Evolutionary conservation across 768 basidiomycete species (phyloP), one percentile per base, ranked within the genome.

Genomic region (Tricholoma saponaceum): DNA sequence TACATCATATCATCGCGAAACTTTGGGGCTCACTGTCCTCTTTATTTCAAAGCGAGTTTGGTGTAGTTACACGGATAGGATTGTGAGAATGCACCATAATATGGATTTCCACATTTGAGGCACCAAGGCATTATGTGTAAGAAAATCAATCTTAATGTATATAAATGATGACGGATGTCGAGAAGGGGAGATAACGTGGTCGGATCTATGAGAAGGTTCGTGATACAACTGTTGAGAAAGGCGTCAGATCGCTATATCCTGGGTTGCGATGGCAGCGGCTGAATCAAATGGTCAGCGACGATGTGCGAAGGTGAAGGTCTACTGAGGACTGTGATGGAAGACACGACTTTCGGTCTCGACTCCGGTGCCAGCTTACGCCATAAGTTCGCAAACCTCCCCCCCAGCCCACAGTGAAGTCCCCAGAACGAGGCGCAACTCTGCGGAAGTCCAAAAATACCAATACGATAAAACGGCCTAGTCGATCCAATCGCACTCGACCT

Each of bases 361-460:
- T 22, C 25, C 46, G 18, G 26, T 51, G 26, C 22, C 46, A 23
- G 10, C n/a, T 6, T 9, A 32, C 12, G 39, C 26, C n/a, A 23
- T 18, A 18, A n/a, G 26, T 22, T 5, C 33, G 25, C 16, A 28
- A 18, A 33, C 53, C 39, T 39, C 26, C n/a, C 41, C 37, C 28
- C 37, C 53, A 28, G 10, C 22, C 44, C 14, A 39, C 22, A 37
- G 37, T 23, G 33, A 10, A 52, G 52, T 33, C 22, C 26, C 37
- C 52, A 53, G 23, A 26, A 41, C 22, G 55, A 56, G 51, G 57
- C 54, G 55, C 61, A 63, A 62, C 63, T 70, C 64, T 64, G 64
- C 64, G 47, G 62, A 65, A 66, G 60, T 66, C 58, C 57, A 61
- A 63, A 52, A 60, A 49, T 57, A 63, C 56, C 59, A 53, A 62